These are phyloP conservation scores for Nothophytophthora sp. DNA, from an alignment of 352 stramenopile genomes.

Conservation along the genomic window DNA sequence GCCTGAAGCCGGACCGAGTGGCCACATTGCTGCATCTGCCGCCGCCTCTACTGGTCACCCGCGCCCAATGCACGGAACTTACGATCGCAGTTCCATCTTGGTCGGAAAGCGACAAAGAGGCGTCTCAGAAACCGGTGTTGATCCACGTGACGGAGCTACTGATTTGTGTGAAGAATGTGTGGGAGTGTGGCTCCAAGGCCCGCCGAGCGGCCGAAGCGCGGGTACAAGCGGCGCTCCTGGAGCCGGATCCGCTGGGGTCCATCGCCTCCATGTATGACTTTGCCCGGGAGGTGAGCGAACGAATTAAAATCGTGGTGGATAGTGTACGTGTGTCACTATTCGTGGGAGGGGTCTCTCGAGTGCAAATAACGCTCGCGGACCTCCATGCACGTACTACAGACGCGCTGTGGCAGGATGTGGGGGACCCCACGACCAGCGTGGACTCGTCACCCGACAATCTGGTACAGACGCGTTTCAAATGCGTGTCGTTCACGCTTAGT, in stretches of 20 bases:
- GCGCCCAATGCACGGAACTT: slow-evolving; percentile 53
- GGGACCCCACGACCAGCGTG: slow-evolving; percentile 51
- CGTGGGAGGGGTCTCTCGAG: slow-evolving; percentile 25
- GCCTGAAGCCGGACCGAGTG: slow-evolving; percentile 68
- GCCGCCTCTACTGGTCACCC: slow-evolving; percentile 50
- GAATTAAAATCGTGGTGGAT: slow-evolving; percentile 46
- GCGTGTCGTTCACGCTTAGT: slow-evolving; percentile 55
- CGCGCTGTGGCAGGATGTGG: slow-evolving; percentile 66
- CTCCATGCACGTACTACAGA: slow-evolving; percentile 66
- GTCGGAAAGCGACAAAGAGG: slow-evolving; percentile 49
- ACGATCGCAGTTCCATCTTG: slow-evolving; percentile 63
- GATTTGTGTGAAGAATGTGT: slow-evolving; percentile 46
- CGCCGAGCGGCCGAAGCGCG: slow-evolving; percentile 30
- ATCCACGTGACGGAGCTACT: slow-evolving; percentile 51
- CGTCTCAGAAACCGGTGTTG: slow-evolving; percentile 44
- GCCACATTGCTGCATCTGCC: slow-evolving; percentile 44
- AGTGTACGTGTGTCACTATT: slow-evolving; percentile 62
- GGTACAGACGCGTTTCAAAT: slow-evolving; percentile 70
- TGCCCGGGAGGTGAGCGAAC: slow-evolving; percentile 51
- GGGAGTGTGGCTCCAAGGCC: slow-evolving; percentile 53
- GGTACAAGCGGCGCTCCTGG: slow-evolving; percentile 35
- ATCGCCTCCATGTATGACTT: slow-evolving; percentile 65
- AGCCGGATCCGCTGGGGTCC: slow-evolving; percentile 60
- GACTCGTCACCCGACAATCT: slow-evolving; percentile 61
- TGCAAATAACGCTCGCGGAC: slow-evolving; percentile 37